A percentile compares a stretch with the other conserved stretches of the same genome.
phyloP scores from a whole-genome alignment of 139 green algal genomes.

The Auxenochlorella protothecoides region DNA sequence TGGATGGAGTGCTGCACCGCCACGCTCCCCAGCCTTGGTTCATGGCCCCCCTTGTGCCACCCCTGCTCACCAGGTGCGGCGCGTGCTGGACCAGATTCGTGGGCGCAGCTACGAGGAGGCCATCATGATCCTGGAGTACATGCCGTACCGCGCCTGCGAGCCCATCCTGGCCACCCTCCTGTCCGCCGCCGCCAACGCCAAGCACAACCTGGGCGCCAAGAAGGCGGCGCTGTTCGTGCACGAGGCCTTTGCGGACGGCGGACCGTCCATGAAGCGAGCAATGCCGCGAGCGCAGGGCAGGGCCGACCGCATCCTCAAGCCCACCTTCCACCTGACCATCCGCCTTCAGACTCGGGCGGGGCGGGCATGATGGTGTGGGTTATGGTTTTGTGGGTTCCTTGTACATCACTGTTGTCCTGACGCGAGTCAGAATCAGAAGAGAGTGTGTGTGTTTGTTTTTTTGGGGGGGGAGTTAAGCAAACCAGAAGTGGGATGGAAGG shows the following conservation, averaged over 20 bases:
- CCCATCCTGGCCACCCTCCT: constrained; percentile 58
- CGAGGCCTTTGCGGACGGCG: constrained; percentile 71
- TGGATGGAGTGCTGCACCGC: no score
- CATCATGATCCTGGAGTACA: constrained; percentile 87
- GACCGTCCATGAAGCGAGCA: constrained; percentile 70
- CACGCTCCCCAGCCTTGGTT: neutral
- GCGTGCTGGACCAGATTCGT: constrained; percentile 84
- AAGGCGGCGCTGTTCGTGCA: constrained; percentile 78
- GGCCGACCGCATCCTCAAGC: constrained; percentile 64
- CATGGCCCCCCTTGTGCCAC: neutral
- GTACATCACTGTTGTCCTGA: no score
- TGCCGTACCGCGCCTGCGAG: constrained; percentile 81
- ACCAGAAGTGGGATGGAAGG: no score
- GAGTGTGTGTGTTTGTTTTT: neutral
- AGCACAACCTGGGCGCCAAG: constrained; percentile 82
- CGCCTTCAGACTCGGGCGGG: constrained; percentile 24
- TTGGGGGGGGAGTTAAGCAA: neutral
- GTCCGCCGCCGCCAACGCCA: constrained; percentile 85
- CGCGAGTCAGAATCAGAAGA: no score
- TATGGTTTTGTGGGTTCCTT: no score
- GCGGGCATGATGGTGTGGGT: no score
- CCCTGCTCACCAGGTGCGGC: constrained; percentile 51
- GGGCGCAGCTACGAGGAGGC: constrained; percentile 86
- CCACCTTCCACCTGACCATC: constrained; percentile 69
- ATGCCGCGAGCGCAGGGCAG: constrained; percentile 66